phyloP scores from a whole-genome alignment of 2,329 filamentous ascomycete genomes.

The Calonectria pseudoreteaudii region DNA sequence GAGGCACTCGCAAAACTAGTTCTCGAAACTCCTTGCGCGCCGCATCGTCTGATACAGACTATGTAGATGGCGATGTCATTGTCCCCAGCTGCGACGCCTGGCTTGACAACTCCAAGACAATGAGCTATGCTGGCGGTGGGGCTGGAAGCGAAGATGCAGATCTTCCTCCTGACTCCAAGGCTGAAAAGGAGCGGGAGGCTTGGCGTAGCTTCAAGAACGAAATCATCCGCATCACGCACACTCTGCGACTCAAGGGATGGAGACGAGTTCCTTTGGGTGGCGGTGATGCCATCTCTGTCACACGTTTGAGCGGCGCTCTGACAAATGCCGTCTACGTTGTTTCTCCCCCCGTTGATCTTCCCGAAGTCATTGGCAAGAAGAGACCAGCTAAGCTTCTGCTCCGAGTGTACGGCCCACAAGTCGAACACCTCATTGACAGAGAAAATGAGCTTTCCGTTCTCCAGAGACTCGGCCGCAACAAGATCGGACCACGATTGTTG shows the following conservation, averaged over 20 bases:
- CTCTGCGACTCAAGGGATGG: conserved; percentile 91
- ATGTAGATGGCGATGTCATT: conserved; percentile 81
- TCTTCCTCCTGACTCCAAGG: conserved; percentile 51
- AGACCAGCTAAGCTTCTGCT: conserved; percentile 79
- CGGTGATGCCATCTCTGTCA: conserved; percentile 76
- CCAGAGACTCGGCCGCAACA: conserved; percentile 86
- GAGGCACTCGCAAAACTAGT: conserved; percentile 46
- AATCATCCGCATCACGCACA: conserved; percentile 90
- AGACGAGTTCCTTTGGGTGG: conserved; percentile 80
- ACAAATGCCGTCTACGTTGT: conserved; percentile 98
- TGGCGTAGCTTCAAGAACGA: conserved; percentile 94
- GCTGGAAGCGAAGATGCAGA: conserved; percentile 55
- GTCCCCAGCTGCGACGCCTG: conserved; percentile 87
- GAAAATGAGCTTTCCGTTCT: conserved; percentile 91
- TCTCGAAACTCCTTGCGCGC: conserved; percentile 55
- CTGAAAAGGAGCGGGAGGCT: conserved; percentile 77
- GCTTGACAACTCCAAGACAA: conserved; percentile 90
- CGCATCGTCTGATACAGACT: conserved; percentile 87
- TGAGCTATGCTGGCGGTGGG: conserved; percentile 74
- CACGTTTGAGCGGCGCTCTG: conserved; percentile 87
- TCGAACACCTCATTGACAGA: conserved; percentile 94
- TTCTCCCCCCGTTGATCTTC: conserved; percentile 77
- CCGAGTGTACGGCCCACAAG: conserved; percentile 93
- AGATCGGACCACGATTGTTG: conserved; percentile 89
- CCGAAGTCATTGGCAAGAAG: conserved; percentile 55